Evolutionary conservation across 768 basidiomycete genomes (phyloP), one percentile per base, ranked within the genome.

Genomic region (Tremella yokohamensis): DNA sequence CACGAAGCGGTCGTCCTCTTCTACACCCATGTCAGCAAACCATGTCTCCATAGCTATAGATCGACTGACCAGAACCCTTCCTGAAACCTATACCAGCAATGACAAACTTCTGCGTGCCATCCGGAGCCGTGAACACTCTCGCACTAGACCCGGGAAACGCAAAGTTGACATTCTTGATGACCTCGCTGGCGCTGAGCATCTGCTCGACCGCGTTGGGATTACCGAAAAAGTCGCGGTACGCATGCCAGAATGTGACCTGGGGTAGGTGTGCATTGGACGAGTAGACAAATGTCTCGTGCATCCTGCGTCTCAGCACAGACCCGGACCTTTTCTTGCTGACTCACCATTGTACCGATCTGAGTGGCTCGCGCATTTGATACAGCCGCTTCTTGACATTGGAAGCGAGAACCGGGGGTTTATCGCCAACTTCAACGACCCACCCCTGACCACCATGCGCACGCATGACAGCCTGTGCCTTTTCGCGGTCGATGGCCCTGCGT

Each of bases 191-290:
- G 1, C 85, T 83, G 2, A 92, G 82, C 44, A 90, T 72, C 18
- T 64, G 66, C 11, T 75, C 70, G 37, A 69, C 63, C 11, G 68
- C 62, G 0, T 51, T 48, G 4, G 62, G 64, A 58, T 81, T 83
- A 1, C 82, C 78, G 67, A 97, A 96, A 0, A 84, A 84, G 58
- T 88, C 87, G 61, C 87, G 86, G 78, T 99, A 99, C 12, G 92
- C 81, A 56, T 84, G 90, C 93, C 94, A 99, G 69, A 99, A 90
- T 55, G 89, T 86, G 34, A 94, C 90, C 76, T 98, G 96, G 0
- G 90, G 91, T 47, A 97, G 79, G 69, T 92, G 88, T 3, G 87
- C 84, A 2, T 87, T 85, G 1, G 85, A 76, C 60, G 86, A 85
- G 16, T 85, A 80, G 15, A 87, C 81, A 67, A 93, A 97, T 81